These are phyloP conservation scores for Macrocybe gigantea DNA, from an alignment of 768 basidiomycete genomes.

Conservation along the genomic window DNA sequence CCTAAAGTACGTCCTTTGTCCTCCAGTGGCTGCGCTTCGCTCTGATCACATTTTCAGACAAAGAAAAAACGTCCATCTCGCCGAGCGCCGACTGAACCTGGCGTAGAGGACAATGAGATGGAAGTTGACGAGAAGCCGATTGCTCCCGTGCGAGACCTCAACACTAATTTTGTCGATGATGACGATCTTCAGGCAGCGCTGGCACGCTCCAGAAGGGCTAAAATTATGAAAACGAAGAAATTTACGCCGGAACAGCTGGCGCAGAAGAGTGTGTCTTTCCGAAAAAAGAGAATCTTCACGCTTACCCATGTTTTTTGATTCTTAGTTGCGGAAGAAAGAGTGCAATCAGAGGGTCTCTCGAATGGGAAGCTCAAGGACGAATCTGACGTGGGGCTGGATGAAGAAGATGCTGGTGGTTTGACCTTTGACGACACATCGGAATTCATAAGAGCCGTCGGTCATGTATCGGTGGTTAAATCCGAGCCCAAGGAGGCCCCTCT, in stretches of 20 bases:
- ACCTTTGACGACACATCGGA: constrained; percentile 97
- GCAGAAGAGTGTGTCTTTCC: constrained; percentile 49
- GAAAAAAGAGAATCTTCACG: neutral
- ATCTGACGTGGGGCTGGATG: constrained; percentile 30
- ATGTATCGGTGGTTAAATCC: constrained; percentile 48
- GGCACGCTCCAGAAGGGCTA: constrained; percentile 78
- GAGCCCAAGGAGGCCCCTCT: constrained; percentile 35
- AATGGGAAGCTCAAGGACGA: constrained; percentile 26
- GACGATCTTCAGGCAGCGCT: constrained; percentile 95
- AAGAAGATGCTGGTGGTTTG: constrained; percentile 48
- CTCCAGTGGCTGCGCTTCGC: neutral
- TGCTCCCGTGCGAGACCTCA: constrained; percentile 63
- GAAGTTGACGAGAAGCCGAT: constrained; percentile 75
- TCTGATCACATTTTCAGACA: constrained; percentile 41
- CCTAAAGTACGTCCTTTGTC: constrained; percentile 53
- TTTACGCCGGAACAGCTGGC: constrained; percentile 80
- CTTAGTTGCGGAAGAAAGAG: constrained; percentile 61
- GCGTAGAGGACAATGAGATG: constrained; percentile 56
- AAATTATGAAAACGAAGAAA: constrained; percentile 72
- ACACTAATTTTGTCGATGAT: constrained; percentile 93
- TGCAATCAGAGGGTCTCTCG: constrained; percentile 40
- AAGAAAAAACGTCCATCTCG: constrained; percentile 89
- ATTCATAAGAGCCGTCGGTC: constrained; percentile 83
- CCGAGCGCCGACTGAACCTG: constrained; percentile 51
- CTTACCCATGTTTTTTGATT: constrained; percentile 8